These are phyloP conservation scores for Chlamydomonas sphaeroides DNA, from an alignment of 139 green algal species.

Conservation along the genomic window DNA sequence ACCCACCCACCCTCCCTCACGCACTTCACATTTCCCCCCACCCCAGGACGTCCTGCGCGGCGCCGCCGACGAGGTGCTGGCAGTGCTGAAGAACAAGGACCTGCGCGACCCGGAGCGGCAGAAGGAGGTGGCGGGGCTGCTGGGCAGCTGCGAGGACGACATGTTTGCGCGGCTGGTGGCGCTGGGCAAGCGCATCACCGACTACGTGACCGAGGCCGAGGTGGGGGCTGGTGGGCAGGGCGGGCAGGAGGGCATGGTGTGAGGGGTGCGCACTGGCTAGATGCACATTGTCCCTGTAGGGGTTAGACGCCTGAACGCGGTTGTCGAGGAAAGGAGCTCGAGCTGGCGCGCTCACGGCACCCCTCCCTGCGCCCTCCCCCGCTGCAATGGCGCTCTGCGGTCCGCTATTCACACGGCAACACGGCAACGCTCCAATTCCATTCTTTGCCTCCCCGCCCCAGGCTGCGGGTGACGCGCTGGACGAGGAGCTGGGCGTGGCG, in stretches of 20 bases:
- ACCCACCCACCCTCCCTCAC: background rate
- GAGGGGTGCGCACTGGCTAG: background rate
- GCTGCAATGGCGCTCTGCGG: too few relatives aligned
- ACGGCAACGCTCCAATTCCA: too few relatives aligned
- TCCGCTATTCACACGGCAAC: too few relatives aligned
- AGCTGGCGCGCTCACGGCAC: too few relatives aligned
- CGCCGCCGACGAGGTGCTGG: conserved; percentile 96
- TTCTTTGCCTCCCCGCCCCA: conserved; percentile 34
- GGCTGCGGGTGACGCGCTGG: conserved; percentile 68
- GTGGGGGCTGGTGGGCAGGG: conserved; percentile 50
- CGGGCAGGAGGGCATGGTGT: conserved; percentile 55
- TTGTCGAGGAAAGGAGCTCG: too few relatives aligned
- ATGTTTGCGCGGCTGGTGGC: conserved; percentile 90
- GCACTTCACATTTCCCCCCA: too few relatives aligned
- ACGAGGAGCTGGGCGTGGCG: conserved; percentile 94
- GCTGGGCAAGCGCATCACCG: conserved; percentile 91
- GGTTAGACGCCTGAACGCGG: background rate
- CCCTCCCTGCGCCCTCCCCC: too few relatives aligned
- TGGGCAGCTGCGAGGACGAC: conserved; percentile 63
- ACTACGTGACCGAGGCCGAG: conserved; percentile 77
- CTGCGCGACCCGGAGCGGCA: conserved; percentile 55
- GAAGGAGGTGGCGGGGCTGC: conserved; percentile 42
- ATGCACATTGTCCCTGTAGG: background rate
- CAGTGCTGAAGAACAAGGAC: conserved; percentile 88
- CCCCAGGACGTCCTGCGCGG: conserved; percentile 89